Conservation (phyloP, 495 filamentous ascomycete genomes). For the Penicillium egyptiacum region DNA sequence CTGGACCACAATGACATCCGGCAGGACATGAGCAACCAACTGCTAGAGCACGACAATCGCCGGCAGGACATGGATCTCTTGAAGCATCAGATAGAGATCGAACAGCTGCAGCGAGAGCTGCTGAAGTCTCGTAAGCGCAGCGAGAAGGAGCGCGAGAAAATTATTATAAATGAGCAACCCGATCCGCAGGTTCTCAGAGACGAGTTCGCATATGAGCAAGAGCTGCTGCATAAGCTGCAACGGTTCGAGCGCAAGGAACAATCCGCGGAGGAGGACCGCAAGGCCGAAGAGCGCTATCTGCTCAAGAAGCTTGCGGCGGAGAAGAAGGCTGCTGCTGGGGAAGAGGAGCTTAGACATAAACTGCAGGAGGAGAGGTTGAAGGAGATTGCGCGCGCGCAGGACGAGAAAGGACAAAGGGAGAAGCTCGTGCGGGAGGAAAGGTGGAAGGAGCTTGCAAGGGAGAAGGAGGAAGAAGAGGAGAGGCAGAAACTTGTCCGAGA, state of each 20-base stretch:
- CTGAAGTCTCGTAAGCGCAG: conserved; percentile 30
- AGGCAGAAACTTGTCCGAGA: conserved; percentile 23
- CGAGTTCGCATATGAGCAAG: conserved; percentile 42
- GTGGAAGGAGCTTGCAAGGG: conserved; percentile 20
- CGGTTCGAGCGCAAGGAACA: conserved; percentile 36
- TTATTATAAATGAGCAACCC: neutral
- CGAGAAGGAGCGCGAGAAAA: neutral
- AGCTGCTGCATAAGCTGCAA: conserved; percentile 38
- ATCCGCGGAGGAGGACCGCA: conserved; percentile 32
- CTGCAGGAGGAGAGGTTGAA: conserved; percentile 27
- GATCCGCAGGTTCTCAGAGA: conserved; percentile 27
- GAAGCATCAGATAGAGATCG: conserved; percentile 47
- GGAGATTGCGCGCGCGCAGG: conserved; percentile 2
- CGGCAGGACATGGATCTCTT: conserved; percentile 44
- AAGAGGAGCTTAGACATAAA: conserved; percentile 20
- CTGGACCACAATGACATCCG: conserved; percentile 40
- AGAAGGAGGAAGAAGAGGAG: conserved; percentile 16
- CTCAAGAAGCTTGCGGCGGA: conserved; percentile 35
- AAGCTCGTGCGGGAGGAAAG: conserved; percentile 24
- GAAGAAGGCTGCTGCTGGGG: conserved; percentile 33
- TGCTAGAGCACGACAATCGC: conserved; percentile 39
- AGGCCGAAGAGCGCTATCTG: conserved; percentile 31
- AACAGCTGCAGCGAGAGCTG: conserved; percentile 46
- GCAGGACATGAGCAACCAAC: conserved; percentile 41
- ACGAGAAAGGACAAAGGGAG: conserved; percentile 14